Evolutionary conservation across 2,329 filamentous ascomycete genomes (phyloP), one percentile per base, ranked within the genome.

Genomic region (Pyricularia pennisetigena): DNA sequence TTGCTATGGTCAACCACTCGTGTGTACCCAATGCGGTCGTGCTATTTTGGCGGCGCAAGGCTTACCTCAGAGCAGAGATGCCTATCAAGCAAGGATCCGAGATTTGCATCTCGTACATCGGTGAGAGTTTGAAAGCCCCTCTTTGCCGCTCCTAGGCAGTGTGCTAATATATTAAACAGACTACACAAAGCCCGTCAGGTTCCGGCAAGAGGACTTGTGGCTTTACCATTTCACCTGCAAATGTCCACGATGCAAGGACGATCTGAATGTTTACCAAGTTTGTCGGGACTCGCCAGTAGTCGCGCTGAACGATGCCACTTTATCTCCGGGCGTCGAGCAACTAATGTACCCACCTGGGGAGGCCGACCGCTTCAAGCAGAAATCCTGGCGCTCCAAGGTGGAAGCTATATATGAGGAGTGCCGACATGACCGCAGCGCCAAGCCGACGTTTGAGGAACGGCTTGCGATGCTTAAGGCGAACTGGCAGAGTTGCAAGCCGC

Each of bases 1-100:
- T 88, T 61, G 83, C 86, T 69, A 86, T 88, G 82, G 81, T 82
- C 26, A 89, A 90, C 70, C 87, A 90, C 73, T 86, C 86, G 0
- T 90, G 87, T 70, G 74, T 82, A 2, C 87, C 87, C 3, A 89
- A 88, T 71, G 85, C 86, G 1, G 78, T 82, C 65, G 83, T 89
- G 20, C 80, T 83, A 62, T 88, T 88, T 67, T 72, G 81, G 57
- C 83, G 83, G 4, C 80, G 86, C 6, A 79, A 76, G 4, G 82
- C 85, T 3, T 75, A 83, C 2, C 75, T 90, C 16, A 79, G 82
- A 54, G 84, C 86, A 1, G 79, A 83, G 68, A 74, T 72, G 26
- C 74, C 78, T 3, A 86, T 90, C 61, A 72, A 78, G 16, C 73
- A 78, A 35, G 85, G 81, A 8, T 82, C 88, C 29, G 85, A 88